Percentiles rank a stretch among this genome's conserved stretches.
Evolutionary conservation across 2,329 filamentous ascomycete species (phyloP).

Genomic region (Trichoderma sp.): DNA sequence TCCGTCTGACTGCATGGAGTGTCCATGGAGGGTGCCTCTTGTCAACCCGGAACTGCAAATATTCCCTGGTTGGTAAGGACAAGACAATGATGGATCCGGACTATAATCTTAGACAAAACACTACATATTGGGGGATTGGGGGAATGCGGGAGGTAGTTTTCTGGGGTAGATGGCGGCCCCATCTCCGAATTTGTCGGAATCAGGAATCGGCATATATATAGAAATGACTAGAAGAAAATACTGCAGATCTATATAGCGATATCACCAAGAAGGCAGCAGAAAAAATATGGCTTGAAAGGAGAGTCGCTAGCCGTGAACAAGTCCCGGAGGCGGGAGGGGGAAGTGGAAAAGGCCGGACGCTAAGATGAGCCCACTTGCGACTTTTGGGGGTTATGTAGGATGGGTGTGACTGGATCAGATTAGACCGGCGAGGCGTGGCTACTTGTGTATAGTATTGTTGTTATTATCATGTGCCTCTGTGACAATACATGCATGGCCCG

Average conservation of each 20-base stretch:
- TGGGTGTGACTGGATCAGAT: neutral
- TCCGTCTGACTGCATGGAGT: slow-evolving; percentile 7
- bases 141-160: neutral
- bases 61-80: neutral
- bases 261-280: neutral
- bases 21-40: neutral
- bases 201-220: neutral
- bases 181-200: slow-evolving; percentile 9
- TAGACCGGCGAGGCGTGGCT: neutral
- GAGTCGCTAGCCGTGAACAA: slow-evolving; percentile 11
- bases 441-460: neutral
- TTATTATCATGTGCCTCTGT: slow-evolving; percentile 3
- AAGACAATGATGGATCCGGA: neutral
- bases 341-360: neutral
- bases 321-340: slow-evolving; percentile 3
- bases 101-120: neutral
- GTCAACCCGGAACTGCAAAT: neutral
- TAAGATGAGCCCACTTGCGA: slow-evolving; percentile 10
- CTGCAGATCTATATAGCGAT: neutral
- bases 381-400: neutral
- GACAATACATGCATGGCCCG: neutral
- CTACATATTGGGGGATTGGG: neutral
- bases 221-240: neutral
- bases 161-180: neutral
- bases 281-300: neutral